These are phyloP conservation scores for Cyamopsis tetragonoloba DNA, from an alignment of 306 rosid genomes.

Conservation along the genomic window DNA sequence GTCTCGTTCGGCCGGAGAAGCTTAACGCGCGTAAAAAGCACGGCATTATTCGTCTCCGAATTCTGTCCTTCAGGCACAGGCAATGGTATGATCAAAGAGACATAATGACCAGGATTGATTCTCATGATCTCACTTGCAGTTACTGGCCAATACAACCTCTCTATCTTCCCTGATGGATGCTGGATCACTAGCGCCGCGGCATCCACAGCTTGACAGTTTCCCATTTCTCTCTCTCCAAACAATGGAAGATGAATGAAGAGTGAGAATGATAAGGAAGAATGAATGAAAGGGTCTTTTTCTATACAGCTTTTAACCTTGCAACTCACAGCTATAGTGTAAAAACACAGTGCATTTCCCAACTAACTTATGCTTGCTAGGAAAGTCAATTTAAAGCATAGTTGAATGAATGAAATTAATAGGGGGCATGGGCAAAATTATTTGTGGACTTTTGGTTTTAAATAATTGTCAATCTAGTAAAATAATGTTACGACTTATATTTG, in stretches of 20 bases:
- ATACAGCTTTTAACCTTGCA: slow-evolving; percentile 33
- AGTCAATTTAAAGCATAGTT: slow-evolving; percentile 43
- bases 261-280: background rate
- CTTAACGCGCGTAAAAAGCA: slow-evolving; percentile 79
- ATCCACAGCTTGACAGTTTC: slow-evolving; percentile 93
- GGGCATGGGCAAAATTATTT: slow-evolving; percentile 28
- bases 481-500: slow-evolving; percentile 14
- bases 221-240: slow-evolving; percentile 42
- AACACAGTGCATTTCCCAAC: slow-evolving; percentile 36
- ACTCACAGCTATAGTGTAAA: slow-evolving; percentile 16
- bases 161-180: slow-evolving; percentile 81
- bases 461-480: slow-evolving; percentile 18
- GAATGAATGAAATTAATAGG: slow-evolving; percentile 43
- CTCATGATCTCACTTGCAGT: slow-evolving; percentile 84
- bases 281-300: slow-evolving; percentile 50
- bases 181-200: slow-evolving; percentile 97
- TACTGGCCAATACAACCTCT: slow-evolving; percentile 76
- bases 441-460: background rate
- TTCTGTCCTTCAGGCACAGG: slow-evolving; percentile 46
- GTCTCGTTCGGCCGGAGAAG: slow-evolving; percentile 78
- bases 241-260: background rate
- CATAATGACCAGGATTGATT: slow-evolving; percentile 81
- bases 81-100: slow-evolving; percentile 81
- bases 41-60: slow-evolving; percentile 36
- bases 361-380: slow-evolving; percentile 41